phyloP scores from a whole-genome alignment of 768 basidiomycete genomes.

The Lyophyllum semitale region DNA sequence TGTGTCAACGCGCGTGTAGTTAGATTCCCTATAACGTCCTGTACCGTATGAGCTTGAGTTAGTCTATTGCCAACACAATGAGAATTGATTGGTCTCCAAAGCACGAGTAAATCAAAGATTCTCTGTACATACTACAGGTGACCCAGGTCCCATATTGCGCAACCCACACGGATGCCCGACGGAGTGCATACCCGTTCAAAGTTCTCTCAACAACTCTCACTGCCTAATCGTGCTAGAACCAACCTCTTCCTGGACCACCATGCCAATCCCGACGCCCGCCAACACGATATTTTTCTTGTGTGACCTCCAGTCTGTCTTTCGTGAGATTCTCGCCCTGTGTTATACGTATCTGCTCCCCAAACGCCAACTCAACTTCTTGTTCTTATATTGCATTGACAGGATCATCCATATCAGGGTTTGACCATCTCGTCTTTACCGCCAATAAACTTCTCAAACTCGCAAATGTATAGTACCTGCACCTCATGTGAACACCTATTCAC shows the following conservation, averaged over 20 bases:
- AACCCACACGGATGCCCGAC: slow-evolving; percentile 5
- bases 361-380: not conserved
- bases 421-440: slow-evolving; percentile 20
- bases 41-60: not conserved
- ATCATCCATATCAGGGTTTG: slow-evolving; percentile 16
- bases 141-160: too few species aligned
- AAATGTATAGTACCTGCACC: slow-evolving; percentile 11
- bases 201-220: too few species aligned
- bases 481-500: not conserved
- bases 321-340: slow-evolving; percentile 7
- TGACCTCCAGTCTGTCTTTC: slow-evolving; percentile 21
- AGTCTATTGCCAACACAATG: not conserved
- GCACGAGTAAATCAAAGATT: not conserved
- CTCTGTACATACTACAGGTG: too few species aligned
- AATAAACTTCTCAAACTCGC: slow-evolving; percentile 23
- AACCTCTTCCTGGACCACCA: slow-evolving; percentile 9
- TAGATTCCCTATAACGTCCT: not conserved
- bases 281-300: slow-evolving; percentile 20
- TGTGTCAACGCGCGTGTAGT: slow-evolving; percentile 1
- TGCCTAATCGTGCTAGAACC: not conserved
- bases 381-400: slow-evolving; percentile 3
- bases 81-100: not conserved
- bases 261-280: slow-evolving; percentile 18
- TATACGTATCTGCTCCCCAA: not conserved
- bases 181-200: not conserved